These are phyloP conservation scores for Groenewaldozyma sp. DNA, from an alignment of 1,139 yeast species.

Conservation along the genomic window DNA sequence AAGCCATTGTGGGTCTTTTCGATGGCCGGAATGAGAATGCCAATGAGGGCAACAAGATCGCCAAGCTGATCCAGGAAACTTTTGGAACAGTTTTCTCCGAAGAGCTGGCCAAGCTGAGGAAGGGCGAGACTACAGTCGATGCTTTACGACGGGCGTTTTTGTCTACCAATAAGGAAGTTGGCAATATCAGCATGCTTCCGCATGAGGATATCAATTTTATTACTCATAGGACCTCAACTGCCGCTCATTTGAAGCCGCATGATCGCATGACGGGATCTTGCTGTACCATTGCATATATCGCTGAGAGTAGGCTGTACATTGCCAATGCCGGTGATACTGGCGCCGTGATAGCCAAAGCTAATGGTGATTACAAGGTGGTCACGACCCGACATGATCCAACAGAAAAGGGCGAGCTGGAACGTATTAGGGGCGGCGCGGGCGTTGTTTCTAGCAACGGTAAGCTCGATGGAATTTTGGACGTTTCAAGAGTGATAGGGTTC, in stretches of 20 bases:
- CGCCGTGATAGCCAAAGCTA: constrained; percentile 67
- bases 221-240: constrained; percentile 29
- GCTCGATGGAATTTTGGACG: constrained; percentile 71
- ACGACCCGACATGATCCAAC: constrained; percentile 85
- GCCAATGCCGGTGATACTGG: constrained; percentile 91
- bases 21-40: constrained; percentile 63
- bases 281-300: constrained; percentile 70
- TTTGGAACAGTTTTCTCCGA: constrained; percentile 55
- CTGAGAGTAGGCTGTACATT: constrained; percentile 59
- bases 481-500: constrained; percentile 90
- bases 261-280: constrained; percentile 84
- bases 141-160: constrained; percentile 78
- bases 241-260: constrained; percentile 31
- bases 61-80: constrained; percentile 65
- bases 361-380: constrained; percentile 68
- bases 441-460: constrained; percentile 79
- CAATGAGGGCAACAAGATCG: constrained; percentile 45
- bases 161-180: constrained; percentile 72
- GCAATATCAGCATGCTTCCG: constrained; percentile 33
- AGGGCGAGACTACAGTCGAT: constrained; percentile 40
- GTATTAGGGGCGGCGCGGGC: constrained; percentile 89
- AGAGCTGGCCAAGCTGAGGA: constrained; percentile 47
- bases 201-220: constrained; percentile 25
- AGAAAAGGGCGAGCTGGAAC: constrained; percentile 65
- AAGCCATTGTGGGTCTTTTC: constrained; percentile 67